phyloP scores from a whole-genome alignment of 306 rosid genomes.

The Mimosa bimucronata region DNA sequence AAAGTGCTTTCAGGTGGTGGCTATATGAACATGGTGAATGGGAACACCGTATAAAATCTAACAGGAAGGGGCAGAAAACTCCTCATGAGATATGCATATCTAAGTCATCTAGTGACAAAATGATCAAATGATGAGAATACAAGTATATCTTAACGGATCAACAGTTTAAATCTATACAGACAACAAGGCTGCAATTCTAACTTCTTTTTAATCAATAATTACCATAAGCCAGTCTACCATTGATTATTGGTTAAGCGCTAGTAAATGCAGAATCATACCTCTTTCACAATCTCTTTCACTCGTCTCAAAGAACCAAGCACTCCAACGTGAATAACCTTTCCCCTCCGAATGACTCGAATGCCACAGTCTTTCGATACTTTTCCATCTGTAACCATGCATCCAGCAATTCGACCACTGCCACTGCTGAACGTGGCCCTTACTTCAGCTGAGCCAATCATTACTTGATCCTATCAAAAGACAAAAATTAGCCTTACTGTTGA shows the following conservation, averaged over 20 bases:
- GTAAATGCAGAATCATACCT: constrained; percentile 56
- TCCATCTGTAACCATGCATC: constrained; percentile 90
- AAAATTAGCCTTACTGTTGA: constrained; percentile 31
- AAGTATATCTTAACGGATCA: no score
- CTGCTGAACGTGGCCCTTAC: constrained; percentile 89
- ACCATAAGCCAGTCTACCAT: no score
- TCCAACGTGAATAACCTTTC: constrained; percentile 64
- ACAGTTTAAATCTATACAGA: neutral
- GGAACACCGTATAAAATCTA: neutral
- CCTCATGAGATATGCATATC: neutral
- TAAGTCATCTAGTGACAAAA: neutral
- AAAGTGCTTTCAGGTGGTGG: constrained; percentile 21
- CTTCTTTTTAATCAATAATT: neutral
- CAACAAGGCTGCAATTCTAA: constrained; percentile 3
- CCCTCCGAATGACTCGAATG: constrained; percentile 74
- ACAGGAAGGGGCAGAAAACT: neutral
- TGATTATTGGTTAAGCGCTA: constrained; percentile 21
- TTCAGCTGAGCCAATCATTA: constrained; percentile 79
- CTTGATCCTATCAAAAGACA: constrained; percentile 68
- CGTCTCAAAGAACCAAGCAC: constrained; percentile 86
- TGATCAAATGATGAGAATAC: neutral
- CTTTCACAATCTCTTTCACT: constrained; percentile 88
- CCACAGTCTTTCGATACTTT: constrained; percentile 79
- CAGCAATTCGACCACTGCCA: constrained; percentile 96
- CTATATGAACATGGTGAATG: neutral